Evolutionary conservation across 2,329 filamentous ascomycete species (phyloP).

Genomic region (Colletotrichum somersetense): DNA sequence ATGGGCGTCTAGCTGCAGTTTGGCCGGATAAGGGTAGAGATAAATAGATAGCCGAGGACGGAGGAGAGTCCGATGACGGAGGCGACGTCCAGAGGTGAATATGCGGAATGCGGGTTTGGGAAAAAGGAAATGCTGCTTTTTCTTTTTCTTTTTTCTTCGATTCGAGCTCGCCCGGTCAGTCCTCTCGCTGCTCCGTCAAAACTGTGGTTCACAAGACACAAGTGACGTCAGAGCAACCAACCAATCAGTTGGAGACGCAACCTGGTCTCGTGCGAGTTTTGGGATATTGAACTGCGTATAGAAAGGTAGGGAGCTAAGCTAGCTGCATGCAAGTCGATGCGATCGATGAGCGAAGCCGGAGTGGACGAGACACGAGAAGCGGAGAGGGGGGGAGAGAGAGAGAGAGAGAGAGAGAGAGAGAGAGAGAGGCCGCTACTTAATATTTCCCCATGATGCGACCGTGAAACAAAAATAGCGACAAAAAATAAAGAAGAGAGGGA

Average conservation of each 20-base stretch:
- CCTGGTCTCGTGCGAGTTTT: neutral
- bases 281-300: neutral
- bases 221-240: constrained; percentile 7
- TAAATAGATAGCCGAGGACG: no score
- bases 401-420: no score
- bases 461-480: neutral
- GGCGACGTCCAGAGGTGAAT: no score
- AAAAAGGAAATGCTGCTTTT: neutral
- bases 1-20: no score
- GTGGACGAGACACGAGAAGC: neutral
- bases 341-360: neutral
- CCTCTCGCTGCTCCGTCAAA: neutral
- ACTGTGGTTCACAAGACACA: neutral
- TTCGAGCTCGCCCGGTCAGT: neutral
- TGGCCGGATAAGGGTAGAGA: no score
- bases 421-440: neutral
- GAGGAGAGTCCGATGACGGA: no score
- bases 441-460: neutral
- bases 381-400: no score
- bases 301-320: no score
- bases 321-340: no score
- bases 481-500: neutral
- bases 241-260: neutral
- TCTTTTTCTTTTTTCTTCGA: neutral
- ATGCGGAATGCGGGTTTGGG: no score